Base-by-base conservation (phyloP, 306 rosid genomes). In the Cicer yamashitae region DNA sequence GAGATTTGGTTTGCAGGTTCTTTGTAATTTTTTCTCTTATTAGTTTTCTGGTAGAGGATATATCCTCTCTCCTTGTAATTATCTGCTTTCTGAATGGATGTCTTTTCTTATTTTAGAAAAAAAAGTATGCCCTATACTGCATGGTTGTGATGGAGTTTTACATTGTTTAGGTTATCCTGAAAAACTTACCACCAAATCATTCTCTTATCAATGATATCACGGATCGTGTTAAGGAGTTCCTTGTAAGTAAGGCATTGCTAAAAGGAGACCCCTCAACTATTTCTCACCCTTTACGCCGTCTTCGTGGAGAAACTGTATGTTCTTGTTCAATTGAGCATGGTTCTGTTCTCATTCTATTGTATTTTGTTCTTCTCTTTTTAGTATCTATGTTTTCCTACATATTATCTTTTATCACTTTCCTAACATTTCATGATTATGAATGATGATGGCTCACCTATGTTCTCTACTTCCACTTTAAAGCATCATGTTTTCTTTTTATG, bases 151-250 rank as follows among this genome's bases (percentile, higher is more conserved):
- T 65, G 48, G 70, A 74, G 43, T 81, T 37, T 17, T 71, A 5
- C 53, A 57, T 6, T 74, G 70, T 82, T 71, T 69, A 94, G 99
- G 97, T 92, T 81, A 83, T 82, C 83, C 91, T 90, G 53, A 92
- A 94, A 84, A 90, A 90, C 82, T 91, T 92, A 56, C 96, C 99
- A 13, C 99, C 99, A 70, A 94, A 86, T 73, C 93, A 84, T 77
- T 75, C 93, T 45, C 91, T 94, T 74, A 89, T 89, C 75, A 80
- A 89, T 70, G 97, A 94, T 90, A 94, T 94, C 73, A 79, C 76
- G 74, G 89, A 86, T 67, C 84, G 72, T 74, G 96, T 94, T 82
- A 89, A 92, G 87, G 92, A 82, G 50, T 92, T 91, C 85, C 99
- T 92, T 68, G 88, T 88, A 79, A 89, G 96, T 81, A 89, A 88